Conservation (phyloP, 2,329 filamentous ascomycete species). For the Pezicula radicicola region DNA sequence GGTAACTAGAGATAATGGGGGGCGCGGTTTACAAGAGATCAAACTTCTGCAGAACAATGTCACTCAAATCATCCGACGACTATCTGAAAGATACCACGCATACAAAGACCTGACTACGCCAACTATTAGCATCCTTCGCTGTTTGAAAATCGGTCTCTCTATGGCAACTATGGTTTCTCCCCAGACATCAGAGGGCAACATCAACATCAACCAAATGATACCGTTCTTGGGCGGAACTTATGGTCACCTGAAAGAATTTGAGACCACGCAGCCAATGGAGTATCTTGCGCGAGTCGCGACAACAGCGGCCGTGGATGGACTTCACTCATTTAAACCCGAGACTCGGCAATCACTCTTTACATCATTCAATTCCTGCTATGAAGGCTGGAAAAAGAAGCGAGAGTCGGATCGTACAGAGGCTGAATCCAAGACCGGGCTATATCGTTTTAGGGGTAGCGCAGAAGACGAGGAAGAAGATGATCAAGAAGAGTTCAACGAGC, state of each 20-base stretch:
- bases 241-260: conserved; percentile 6
- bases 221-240: conserved; percentile 53
- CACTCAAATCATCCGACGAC: conserved; percentile 65
- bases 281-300: conserved; percentile 47
- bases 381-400: conserved; percentile 76
- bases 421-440: conserved; percentile 72
- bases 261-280: conserved; percentile 34
- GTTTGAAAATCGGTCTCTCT: conserved; percentile 72
- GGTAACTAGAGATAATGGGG: conserved; percentile 26
- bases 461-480: conserved; percentile 75
- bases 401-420: conserved; percentile 73
- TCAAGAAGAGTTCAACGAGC: conserved; percentile 69
- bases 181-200: conserved; percentile 4
- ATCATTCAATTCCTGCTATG: conserved; percentile 70
- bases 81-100: conserved; percentile 67
- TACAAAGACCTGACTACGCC: conserved; percentile 86
- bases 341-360: conserved; percentile 57
- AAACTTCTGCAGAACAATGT: conserved; percentile 52
- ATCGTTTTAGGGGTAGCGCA: conserved; percentile 75
- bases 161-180: conserved; percentile 39
- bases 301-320: conserved; percentile 45
- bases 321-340: conserved; percentile 35
- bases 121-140: conserved; percentile 74
- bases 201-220: conserved; percentile 38
- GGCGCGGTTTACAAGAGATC: conserved; percentile 36